Evolutionary conservation across 1,284 basidiomycete genomes (phyloP), one percentile per base, ranked within the genome.

Genomic region (Cryptococcus sp.): DNA sequence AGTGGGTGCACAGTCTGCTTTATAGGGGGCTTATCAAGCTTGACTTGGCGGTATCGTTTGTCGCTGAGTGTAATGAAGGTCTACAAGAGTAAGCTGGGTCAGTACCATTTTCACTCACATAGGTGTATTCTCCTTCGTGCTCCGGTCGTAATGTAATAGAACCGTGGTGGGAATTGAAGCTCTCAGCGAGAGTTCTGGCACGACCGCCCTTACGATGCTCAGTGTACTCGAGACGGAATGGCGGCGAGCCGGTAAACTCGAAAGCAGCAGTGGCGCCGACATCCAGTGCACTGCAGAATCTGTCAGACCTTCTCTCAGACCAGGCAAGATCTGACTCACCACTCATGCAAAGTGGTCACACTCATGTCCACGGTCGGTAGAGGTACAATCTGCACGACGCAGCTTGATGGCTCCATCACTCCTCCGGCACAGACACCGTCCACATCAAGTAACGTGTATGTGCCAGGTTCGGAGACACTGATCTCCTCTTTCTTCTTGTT

Each of bases 291-390:
- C 93, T 97, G 61, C 59, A 62, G 8, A 2, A 35, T 35, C 13
- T 3, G 16, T 22, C 7, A 42, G 17, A 45, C 47, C n/a, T 35
- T 16, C 10, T 23, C 47, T 45, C 11, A 48, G 64, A 54, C 23
- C 8, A 15, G 5, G 15, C 47, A 55, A 20, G 61, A 51, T 11
- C n/a, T 7, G 5, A 71, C 81, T 57, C 68, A 89, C 91, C 91
- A 93, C 81, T 93, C 95, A 68, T 94, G 90, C 65, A 98, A 89
- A 54, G 89, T 88, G 70, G 88, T 88, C 84, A 93, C 93, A 73
- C 88, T 85, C 64, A 96, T 91, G 70, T 92, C 87, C 15, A 90
- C 88, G 2, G 84, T 86, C 0, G 92, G 91, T 42, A 83, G 76
- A 1, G 90, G 90, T 60, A 87, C 83, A 70, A 91, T 85, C 40